phyloP scores from a whole-genome alignment of 805 yeast genomes.

The Candida pseudofarinosa region DNA sequence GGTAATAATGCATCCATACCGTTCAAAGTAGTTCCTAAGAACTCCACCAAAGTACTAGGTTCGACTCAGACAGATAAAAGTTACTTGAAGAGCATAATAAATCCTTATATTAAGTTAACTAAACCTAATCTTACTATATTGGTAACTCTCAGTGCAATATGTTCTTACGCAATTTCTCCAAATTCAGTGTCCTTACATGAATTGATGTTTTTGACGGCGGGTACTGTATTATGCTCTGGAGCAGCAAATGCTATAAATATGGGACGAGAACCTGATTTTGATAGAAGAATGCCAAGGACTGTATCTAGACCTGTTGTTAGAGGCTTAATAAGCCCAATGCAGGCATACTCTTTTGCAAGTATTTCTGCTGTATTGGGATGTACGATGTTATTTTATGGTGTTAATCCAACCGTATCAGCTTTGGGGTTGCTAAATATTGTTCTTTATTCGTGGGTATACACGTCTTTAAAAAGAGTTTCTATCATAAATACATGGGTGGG shows the following conservation, averaged over 20 bases:
- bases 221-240: constrained; percentile 85
- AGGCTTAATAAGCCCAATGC: constrained; percentile 67
- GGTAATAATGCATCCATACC: constrained; percentile 42
- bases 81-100: constrained; percentile 19
- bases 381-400: constrained; percentile 67
- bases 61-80: not conserved
- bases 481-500: constrained; percentile 98
- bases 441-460: constrained; percentile 85
- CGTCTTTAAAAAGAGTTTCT: constrained; percentile 79
- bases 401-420: constrained; percentile 77
- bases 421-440: constrained; percentile 80
- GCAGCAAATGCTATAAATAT: constrained; percentile 96
- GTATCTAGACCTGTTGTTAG: constrained; percentile 85
- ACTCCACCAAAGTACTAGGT: constrained; percentile 2
- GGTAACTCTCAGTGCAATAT: constrained; percentile 86
- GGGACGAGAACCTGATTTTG: constrained; percentile 94
- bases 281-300: constrained; percentile 83
- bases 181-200: constrained; percentile 68
- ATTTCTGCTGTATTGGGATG: constrained; percentile 70
- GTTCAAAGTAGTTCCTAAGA: constrained; percentile 50
- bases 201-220: constrained; percentile 68
- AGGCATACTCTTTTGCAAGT: constrained; percentile 81
- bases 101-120: constrained; percentile 74
- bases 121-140: constrained; percentile 86
- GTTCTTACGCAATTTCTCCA: constrained; percentile 92